A percentile compares a stretch with the other conserved stretches of the same genome.
Conservation (phyloP, 345 rosid genomes). For the Melaleuca alternifolia region DNA sequence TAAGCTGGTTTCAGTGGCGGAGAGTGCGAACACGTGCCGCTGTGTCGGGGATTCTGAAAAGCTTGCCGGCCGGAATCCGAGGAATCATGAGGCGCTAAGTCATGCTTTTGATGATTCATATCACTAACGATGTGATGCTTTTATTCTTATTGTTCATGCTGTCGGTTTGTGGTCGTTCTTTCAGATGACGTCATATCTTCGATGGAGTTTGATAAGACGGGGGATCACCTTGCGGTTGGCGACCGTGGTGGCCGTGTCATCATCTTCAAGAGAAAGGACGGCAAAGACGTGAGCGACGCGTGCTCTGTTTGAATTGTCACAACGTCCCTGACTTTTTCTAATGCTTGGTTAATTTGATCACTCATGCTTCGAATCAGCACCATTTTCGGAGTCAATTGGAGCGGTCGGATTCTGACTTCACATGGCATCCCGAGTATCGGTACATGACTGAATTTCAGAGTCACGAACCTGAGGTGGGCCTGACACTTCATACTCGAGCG, state of each 20-base stretch:
- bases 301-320: background rate
- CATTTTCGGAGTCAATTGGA: constrained; percentile 34
- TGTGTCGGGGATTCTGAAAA: background rate
- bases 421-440: constrained; percentile 30
- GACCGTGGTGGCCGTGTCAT: constrained; percentile 59
- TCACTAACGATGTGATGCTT: background rate
- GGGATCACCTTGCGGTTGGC: constrained; percentile 53
- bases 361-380: constrained; percentile 13
- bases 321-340: background rate
- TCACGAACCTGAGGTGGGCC: constrained; percentile 58
- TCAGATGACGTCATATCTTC: constrained; percentile 44
- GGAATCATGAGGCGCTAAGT: background rate
- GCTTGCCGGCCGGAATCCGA: background rate
- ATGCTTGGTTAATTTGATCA: constrained; percentile 2
- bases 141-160: background rate
- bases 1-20: background rate
- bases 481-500: background rate
- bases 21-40: background rate
- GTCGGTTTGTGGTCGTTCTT: background rate
- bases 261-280: constrained; percentile 31
- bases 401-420: constrained; percentile 20
- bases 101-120: background rate
- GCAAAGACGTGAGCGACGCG: constrained; percentile 19
- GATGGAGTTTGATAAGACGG: constrained; percentile 43
- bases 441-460: constrained; percentile 66